Conservation (phyloP, 2,329 filamentous ascomycete genomes). For the Epichloe typhina region DNA sequence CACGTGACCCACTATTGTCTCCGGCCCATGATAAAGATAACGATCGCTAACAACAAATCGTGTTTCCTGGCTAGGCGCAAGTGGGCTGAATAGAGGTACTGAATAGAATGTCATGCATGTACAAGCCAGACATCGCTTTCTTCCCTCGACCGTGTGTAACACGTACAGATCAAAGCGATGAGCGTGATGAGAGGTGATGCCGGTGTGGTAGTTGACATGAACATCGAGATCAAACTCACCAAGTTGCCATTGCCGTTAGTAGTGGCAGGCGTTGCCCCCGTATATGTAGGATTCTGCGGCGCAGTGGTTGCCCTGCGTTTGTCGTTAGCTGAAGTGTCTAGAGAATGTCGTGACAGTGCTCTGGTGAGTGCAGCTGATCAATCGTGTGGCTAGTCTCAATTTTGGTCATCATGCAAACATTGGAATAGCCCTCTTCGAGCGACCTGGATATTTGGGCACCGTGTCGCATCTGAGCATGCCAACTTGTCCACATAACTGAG, state of each 20-base stretch:
- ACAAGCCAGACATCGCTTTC: neutral
- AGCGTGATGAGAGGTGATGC: neutral
- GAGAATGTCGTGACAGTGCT: neutral
- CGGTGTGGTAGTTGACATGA: neutral
- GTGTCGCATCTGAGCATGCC: neutral
- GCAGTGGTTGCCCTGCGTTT: conserved; percentile 8
- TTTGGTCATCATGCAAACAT: too few relatives aligned
- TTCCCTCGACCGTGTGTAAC: neutral
- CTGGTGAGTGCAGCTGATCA: neutral
- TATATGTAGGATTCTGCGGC: conserved; percentile 13
- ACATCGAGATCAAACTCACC: conserved; percentile 18
- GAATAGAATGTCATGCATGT: neutral
- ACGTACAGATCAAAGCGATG: neutral
- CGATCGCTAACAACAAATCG: neutral
- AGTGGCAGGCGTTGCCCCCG: conserved; percentile 25
- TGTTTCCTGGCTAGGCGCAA: neutral
- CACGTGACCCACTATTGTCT: conserved; percentile 18
- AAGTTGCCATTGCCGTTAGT: conserved; percentile 27
- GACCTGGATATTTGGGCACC: neutral
- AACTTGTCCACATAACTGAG: too few relatives aligned
- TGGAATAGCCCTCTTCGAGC: neutral
- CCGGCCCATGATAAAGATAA: conserved; percentile 5
- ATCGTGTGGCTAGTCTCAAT: too few relatives aligned
- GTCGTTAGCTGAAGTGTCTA: conserved; percentile 4
- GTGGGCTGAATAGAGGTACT: neutral